Conservation (phyloP, 2,329 filamentous ascomycete genomes). For the Fusarium anguioides region DNA sequence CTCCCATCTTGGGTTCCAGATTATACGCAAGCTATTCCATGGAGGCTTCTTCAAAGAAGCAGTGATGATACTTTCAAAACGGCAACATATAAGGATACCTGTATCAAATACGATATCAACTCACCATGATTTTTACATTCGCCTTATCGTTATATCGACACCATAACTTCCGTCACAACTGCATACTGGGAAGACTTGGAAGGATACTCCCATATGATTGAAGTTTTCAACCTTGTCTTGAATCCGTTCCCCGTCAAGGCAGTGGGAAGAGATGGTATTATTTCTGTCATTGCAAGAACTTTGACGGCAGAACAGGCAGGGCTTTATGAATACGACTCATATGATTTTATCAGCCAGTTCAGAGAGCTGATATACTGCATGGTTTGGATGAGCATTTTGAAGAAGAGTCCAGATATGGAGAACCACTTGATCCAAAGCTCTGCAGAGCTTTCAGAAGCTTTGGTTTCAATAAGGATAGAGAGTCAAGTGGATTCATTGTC, state of each 20-base stretch:
- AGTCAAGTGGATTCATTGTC: neutral
- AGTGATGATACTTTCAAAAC: neutral
- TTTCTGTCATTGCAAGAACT: neutral
- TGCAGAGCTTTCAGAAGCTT: neutral
- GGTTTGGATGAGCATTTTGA: neutral
- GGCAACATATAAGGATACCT: neutral
- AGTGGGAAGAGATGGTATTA: neutral
- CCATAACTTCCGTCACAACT: neutral
- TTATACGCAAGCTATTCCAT: conserved; percentile 1
- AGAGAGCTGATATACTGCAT: neutral
- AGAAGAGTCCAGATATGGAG: neutral
- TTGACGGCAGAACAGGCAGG: neutral
- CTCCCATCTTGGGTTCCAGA: conserved; percentile 6
- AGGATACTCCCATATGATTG: neutral
- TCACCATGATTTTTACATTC: neutral
- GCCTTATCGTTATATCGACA: neutral
- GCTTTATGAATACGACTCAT: neutral
- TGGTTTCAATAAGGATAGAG: neutral
- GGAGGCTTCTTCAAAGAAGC: conserved; percentile 1
- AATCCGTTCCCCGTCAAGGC: neutral
- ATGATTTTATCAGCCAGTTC: neutral
- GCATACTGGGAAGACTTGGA: neutral
- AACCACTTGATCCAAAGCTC: neutral
- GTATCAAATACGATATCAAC: neutral
- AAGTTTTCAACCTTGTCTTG: neutral